Conservation (phyloP, 2,329 filamentous ascomycete genomes). For the Ophiostoma himal-ulmi region DNA sequence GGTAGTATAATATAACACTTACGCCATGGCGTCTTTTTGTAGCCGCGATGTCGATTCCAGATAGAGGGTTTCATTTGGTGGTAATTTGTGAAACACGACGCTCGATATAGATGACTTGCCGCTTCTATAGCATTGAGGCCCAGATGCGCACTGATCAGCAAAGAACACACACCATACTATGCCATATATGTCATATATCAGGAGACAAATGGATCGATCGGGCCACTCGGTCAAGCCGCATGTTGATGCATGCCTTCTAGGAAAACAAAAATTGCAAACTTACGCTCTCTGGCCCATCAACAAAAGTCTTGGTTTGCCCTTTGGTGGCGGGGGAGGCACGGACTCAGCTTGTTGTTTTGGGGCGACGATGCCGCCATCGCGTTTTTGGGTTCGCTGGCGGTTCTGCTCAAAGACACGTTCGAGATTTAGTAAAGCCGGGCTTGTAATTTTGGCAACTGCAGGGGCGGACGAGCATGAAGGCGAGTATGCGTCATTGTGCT, state of each 20-base stretch:
- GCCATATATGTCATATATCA: neutral
- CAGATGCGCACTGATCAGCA: slow-evolving; percentile 7
- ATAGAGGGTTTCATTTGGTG: slow-evolving; percentile 90
- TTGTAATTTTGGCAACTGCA: slow-evolving; percentile 35
- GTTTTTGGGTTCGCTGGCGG: slow-evolving; percentile 45
- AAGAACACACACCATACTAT: neutral
- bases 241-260: neutral
- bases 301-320: slow-evolving; percentile 75
- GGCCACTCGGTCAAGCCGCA: neutral
- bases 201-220: slow-evolving; percentile 5
- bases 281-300: slow-evolving; percentile 95
- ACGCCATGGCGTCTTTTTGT: slow-evolving; percentile 90
- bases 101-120: slow-evolving; percentile 98
- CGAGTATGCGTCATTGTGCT: neutral
- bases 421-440: slow-evolving; percentile 58
- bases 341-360: slow-evolving; percentile 39
- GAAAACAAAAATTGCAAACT: slow-evolving; percentile 27
- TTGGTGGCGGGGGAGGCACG: slow-evolving; percentile 43
- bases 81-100: slow-evolving; percentile 98
- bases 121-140: slow-evolving; percentile 53
- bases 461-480: neutral
- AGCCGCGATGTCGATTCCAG: slow-evolving; percentile 91
- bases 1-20: neutral
- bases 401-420: slow-evolving; percentile 59
- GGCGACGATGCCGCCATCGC: slow-evolving; percentile 36